These are phyloP conservation scores for Mycothermus thermophilus DNA, from an alignment of 495 filamentous ascomycete genomes.

Conservation along the genomic window DNA sequence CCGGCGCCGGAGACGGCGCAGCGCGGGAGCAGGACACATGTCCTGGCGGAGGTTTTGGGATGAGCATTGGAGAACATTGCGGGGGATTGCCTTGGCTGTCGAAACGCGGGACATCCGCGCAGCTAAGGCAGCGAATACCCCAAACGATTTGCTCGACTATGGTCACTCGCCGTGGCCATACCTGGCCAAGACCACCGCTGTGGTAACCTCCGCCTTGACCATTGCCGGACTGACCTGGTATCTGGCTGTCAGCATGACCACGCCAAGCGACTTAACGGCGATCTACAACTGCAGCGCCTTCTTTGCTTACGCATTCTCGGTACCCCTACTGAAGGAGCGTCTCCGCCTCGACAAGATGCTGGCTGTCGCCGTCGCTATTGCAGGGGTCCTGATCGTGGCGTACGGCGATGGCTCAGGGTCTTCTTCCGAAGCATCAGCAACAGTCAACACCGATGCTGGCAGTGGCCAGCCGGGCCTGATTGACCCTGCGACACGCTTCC, in stretches of 20 bases:
- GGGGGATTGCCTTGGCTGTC: constrained; percentile 78
- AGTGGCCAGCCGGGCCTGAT: background rate
- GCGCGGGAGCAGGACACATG: background rate
- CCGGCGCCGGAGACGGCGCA: no score
- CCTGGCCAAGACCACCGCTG: constrained; percentile 60
- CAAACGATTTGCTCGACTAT: constrained; percentile 1
- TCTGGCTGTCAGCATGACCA: constrained; percentile 82
- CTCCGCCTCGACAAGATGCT: constrained; percentile 66
- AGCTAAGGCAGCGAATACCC: constrained; percentile 10
- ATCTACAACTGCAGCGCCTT: constrained; percentile 99
- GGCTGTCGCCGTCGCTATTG: constrained; percentile 71
- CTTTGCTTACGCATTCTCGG: constrained; percentile 92
- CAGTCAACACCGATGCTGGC: background rate
- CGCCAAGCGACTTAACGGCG: constrained; percentile 80
- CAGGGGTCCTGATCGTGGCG: constrained; percentile 80
- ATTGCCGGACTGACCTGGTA: constrained; percentile 93
- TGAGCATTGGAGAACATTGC: constrained; percentile 56
- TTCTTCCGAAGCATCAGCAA: constrained; percentile 27
- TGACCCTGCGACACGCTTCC: constrained; percentile 37
- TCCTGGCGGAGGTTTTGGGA: constrained; percentile 85
- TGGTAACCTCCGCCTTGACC: constrained; percentile 76
- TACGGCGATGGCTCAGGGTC: constrained; percentile 57
- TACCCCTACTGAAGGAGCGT: constrained; percentile 75
- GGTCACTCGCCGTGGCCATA: constrained; percentile 41
- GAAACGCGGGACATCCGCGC: constrained; percentile 45